phyloP scores from a whole-genome alignment of 2,329 filamentous ascomycete species.

The Pseudogymnoascus sp. region DNA sequence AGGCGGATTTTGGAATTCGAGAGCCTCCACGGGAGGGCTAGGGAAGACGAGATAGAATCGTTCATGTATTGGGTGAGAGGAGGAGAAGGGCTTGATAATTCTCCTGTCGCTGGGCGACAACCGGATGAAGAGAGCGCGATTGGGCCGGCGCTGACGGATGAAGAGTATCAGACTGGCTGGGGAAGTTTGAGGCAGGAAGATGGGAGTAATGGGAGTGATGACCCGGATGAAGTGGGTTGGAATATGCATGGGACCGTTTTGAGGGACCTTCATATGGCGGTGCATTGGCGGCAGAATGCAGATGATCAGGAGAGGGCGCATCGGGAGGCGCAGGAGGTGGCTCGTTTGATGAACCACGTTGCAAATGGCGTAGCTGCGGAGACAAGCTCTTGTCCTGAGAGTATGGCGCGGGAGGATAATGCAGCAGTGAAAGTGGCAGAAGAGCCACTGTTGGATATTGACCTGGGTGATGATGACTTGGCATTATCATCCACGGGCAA shows the following conservation, averaged over 20 bases:
- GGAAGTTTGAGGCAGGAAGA: background rate
- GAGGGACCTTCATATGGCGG: background rate
- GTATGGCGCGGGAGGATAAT: background rate
- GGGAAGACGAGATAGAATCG: background rate
- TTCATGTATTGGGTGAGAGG: background rate
- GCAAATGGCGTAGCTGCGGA: background rate
- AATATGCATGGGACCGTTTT: background rate
- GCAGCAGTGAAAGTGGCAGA: background rate
- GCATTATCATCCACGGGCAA: background rate
- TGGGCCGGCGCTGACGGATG: background rate
- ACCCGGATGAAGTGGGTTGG: background rate
- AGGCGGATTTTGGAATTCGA: slow-evolving; percentile 3
- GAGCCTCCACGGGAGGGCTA: background rate
- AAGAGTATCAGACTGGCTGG: background rate
- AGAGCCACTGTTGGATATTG: background rate
- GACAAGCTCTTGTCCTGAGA: background rate
- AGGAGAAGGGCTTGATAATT: background rate
- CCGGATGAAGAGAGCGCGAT: background rate
- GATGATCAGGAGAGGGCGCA: background rate
- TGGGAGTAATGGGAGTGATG: background rate
- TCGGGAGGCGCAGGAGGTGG: background rate
- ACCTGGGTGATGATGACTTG: background rate
- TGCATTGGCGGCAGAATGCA: background rate
- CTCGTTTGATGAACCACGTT: background rate
- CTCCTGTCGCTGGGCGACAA: background rate